These are phyloP conservation scores for Podospora didyma DNA, from an alignment of 495 filamentous ascomycete genomes.

Conservation along the genomic window DNA sequence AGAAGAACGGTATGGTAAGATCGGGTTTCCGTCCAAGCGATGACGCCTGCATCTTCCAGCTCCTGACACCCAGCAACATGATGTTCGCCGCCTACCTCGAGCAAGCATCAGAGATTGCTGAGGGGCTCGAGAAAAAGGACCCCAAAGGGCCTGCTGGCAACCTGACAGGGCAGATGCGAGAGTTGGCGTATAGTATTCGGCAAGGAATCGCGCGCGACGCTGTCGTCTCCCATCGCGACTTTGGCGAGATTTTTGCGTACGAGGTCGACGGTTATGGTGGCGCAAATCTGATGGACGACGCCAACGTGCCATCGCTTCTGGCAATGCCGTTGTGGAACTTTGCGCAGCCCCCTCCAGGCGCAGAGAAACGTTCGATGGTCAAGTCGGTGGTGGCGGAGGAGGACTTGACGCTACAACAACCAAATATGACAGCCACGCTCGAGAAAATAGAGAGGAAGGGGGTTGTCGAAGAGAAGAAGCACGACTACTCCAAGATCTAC, in stretches of 20 bases:
- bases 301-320: conserved; percentile 58
- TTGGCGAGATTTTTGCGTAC: conserved; percentile 53
- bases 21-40: conserved; percentile 62
- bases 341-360: conserved; percentile 8
- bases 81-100: conserved; percentile 60
- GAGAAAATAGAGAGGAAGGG: not conserved
- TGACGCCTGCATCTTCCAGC: conserved; percentile 56
- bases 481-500: conserved; percentile 40
- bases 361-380: not conserved
- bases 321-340: conserved; percentile 36
- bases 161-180: conserved; percentile 47
- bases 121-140: conserved; percentile 29
- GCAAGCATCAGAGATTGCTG: conserved; percentile 51
- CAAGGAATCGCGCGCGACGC: conserved; percentile 44
- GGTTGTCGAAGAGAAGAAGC: not conserved
- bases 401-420: not conserved
- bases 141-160: conserved; percentile 30
- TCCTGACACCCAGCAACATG: conserved; percentile 60
- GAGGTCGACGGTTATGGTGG: conserved; percentile 59
- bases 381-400: conserved; percentile 6
- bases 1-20: conserved; percentile 57
- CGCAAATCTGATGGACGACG: conserved; percentile 61
- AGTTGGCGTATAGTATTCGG: conserved; percentile 47
- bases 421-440: not conserved
- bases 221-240: conserved; percentile 30